Evolutionary conservation across 1,284 basidiomycete genomes (phyloP).

Genomic region (Moesziomyces antarcticus): DNA sequence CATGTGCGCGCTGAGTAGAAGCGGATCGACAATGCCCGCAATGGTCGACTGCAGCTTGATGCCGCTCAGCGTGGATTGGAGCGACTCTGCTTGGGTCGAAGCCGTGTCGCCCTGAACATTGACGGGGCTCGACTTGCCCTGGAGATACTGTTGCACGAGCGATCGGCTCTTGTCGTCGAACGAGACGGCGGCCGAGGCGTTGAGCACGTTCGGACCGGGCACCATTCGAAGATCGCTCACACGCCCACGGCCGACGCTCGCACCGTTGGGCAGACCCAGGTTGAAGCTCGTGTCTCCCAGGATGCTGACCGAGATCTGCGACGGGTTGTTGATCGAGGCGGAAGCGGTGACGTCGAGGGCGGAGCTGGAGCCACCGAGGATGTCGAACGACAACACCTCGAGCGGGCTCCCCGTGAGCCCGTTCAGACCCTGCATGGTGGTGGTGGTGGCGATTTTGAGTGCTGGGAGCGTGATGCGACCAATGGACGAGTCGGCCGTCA

Average conservation of each 20-base stretch:
- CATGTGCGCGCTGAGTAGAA: slow-evolving; percentile 73
- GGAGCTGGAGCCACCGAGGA: slow-evolving; percentile 75
- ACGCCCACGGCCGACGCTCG: slow-evolving; percentile 32
- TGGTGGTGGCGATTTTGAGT: slow-evolving; percentile 79
- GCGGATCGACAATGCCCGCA: slow-evolving; percentile 74
- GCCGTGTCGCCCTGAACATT: slow-evolving; percentile 2
- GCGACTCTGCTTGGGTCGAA: slow-evolving; percentile 4
- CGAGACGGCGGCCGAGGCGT: slow-evolving; percentile 42
- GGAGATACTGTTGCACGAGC: slow-evolving; percentile 8
- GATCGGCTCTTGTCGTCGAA: slow-evolving; percentile 11
- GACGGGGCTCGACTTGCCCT: slow-evolving; percentile 3
- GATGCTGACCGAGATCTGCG: slow-evolving; percentile 73
- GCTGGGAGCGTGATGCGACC: slow-evolving; percentile 76
- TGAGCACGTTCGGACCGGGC: slow-evolving; percentile 51
- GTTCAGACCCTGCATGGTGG: slow-evolving; percentile 74
- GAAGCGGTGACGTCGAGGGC: slow-evolving; percentile 75
- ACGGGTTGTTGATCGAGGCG: slow-evolving; percentile 75
- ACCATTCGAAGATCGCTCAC: slow-evolving; percentile 46
- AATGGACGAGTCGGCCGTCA: slow-evolving; percentile 76
- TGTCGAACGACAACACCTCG: slow-evolving; percentile 75
- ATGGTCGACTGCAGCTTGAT: slow-evolving; percentile 74
- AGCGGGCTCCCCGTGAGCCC: slow-evolving; percentile 74
- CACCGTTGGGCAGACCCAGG: slow-evolving; percentile 70
- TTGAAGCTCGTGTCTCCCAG: slow-evolving; percentile 70
- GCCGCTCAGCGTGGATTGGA: slow-evolving; percentile 1